Percentiles rank a stretch among this genome's conserved stretches.
Conservation (phyloP, 139 green algal species). For the Coelastrella sp. region DNA sequence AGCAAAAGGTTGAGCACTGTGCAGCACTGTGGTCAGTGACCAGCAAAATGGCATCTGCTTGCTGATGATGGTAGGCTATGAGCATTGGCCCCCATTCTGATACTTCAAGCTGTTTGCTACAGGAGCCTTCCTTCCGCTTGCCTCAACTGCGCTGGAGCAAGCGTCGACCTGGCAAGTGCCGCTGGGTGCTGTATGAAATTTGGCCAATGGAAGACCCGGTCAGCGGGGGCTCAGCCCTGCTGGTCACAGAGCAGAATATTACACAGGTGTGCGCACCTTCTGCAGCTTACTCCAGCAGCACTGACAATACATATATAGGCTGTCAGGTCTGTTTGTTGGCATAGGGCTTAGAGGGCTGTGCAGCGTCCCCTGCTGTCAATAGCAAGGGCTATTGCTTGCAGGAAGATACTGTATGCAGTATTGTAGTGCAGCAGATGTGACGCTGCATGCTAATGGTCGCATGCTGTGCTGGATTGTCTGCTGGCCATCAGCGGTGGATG, state of each 20-base stretch:
- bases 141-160: constrained; percentile 70
- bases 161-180: constrained; percentile 68
- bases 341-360: too few species aligned
- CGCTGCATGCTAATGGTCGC: not conserved
- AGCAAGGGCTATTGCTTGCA: too few species aligned
- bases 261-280: constrained; percentile 36
- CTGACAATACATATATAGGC: not conserved
- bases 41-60: not conserved
- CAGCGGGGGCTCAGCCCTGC: constrained; percentile 55
- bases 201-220: constrained; percentile 69
- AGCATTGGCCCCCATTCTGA: not conserved
- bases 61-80: too few species aligned
- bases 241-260: constrained; percentile 76
- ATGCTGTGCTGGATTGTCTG: not conserved
- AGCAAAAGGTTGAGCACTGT: not conserved
- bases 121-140: constrained; percentile 49
- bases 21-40: not conserved
- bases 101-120: not conserved
- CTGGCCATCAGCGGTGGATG: not conserved
- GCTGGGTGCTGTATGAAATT: constrained; percentile 76
- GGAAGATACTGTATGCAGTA: too few species aligned
- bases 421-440: not conserved
- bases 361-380: too few species aligned
- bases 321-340: too few species aligned
- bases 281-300: not conserved